A percentile compares a stretch with the other conserved stretches of the same genome.
Conservation (phyloP, 768 basidiomycete genomes). For the Boletus vermiculosoides region DNA sequence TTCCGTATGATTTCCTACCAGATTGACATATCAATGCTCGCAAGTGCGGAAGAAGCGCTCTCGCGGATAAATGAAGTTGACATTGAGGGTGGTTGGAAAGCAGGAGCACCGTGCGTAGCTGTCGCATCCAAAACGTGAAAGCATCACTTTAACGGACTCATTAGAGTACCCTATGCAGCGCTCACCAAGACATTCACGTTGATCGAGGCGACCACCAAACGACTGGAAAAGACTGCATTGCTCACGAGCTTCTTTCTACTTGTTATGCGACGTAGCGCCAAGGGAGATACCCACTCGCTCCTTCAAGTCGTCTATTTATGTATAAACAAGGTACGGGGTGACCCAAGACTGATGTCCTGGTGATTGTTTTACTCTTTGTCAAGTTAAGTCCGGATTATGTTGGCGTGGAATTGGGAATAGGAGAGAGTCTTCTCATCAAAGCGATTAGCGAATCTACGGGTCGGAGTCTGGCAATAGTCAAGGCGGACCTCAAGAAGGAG, state of each 20-base stretch:
- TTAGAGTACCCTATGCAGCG: conserved; percentile 91
- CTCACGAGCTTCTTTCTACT: conserved; percentile 87
- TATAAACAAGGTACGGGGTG: conserved; percentile 79
- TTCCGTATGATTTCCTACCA: neutral
- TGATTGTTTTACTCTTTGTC: conserved; percentile 1
- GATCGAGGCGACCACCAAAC: conserved; percentile 94
- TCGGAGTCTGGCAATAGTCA: conserved; percentile 77
- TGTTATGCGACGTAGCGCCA: conserved; percentile 82
- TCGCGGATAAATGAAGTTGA: conserved; percentile 67
- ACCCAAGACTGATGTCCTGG: neutral
- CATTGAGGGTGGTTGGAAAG: conserved; percentile 78
- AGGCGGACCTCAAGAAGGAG: conserved; percentile 89
- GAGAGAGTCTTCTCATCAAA: conserved; percentile 90
- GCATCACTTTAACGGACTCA: neutral
- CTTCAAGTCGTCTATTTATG: conserved; percentile 93
- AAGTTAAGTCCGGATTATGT: conserved; percentile 94
- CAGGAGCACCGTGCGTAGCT: conserved; percentile 70
- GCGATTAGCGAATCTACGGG: conserved; percentile 95
- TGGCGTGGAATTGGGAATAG: conserved; percentile 94
- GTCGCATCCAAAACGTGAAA: neutral
- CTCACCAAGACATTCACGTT: conserved; percentile 83
- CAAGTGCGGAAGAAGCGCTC: conserved; percentile 68
- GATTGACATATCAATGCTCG: conserved; percentile 1
- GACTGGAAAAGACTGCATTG: conserved; percentile 86
- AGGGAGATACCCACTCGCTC: conserved; percentile 70